Evolutionary conservation across 2,329 filamentous ascomycete genomes (phyloP), one percentile per base, ranked within the genome.

Genomic region (Colletotrichum lini): DNA sequence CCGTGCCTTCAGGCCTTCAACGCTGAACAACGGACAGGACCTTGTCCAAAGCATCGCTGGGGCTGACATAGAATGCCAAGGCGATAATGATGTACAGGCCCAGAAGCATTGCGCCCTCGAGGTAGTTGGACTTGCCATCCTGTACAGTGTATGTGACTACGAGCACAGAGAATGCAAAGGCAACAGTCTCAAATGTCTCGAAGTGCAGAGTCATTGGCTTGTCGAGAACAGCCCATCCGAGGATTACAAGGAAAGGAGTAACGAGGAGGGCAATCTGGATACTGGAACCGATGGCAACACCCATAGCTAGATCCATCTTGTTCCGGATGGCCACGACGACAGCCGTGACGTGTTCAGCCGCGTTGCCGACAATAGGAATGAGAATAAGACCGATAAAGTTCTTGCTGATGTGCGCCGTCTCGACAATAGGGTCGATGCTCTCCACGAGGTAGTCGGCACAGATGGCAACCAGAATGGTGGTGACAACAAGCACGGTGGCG

Each of bases 221-320:
- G 65, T 87, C 87, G 81, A 94, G 90, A 75, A 93, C 91, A 71
- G 90, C 88, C 93, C 93, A 96, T 72, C 93, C 93, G 47, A 95
- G 86, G 74, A 96, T 90, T 65, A 96, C 93, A 64, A 96, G 85
- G 82, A 93, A 92, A 0, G 93, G 93, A 1, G 93, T 95, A 58
- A 96, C 93, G 54, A 95, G 90, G 56, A 96, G 86, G 26, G 93
- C 93, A 76, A 96, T 96, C 81, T 96, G 93, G 79, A 96, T 91
- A 80, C 92, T 94, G 70, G 92, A 94, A 56, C 93, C 93, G 77
- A 96, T 93, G 38, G 93, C 93, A 61, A 96, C 93, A 52, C 92
- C 92, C 84, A 96, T 93, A 40, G 93, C 79, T 62, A 92, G 82
- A 76, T 92, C 89, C 90, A 92, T 92, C 84, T 92, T 95, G 82